Base-by-base conservation (phyloP, 1,284 basidiomycete genomes). In the Ganoderma meredithae region DNA sequence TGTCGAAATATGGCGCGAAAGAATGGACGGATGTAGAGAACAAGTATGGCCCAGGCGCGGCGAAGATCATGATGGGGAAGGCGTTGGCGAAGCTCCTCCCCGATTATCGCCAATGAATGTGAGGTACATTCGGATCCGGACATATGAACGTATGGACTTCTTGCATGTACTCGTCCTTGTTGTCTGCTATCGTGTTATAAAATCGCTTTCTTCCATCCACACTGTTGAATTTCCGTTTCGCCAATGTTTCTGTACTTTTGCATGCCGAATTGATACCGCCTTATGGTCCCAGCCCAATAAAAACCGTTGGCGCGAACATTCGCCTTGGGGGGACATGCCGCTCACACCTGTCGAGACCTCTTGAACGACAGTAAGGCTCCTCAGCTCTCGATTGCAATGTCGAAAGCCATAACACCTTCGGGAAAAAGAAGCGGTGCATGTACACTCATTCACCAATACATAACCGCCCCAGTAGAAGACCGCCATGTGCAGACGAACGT, bases 11-110 rank as follows among this genome's bases (percentile, higher is more conserved):
- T 19, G n/a, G 22, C 33, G 15, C 61, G 12, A 19, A 63, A 10
- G 64, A 60, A 1, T 71, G 68, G 70, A 52, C 40, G 17, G 19
- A 33, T 7, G 59, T 69, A 40, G 68, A 69, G 58, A 22, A 55
- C 59, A 49, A 33, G 27, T 58, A 62, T 31, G 68, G 70, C 27
- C 53, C 66, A 3, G 62, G 55, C 7, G 62, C 52, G 2, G 68
- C 64, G 31, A 66, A 69, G 66, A 44, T 64, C 9, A 53, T 49
- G 22, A 49, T 61, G 7, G 68, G 66, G 47, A 68, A 64, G 40
- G 61, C 70, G 12, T 55, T 71, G 31, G 70, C 56, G 22, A 64
- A 52, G 41, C 41, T 71, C 12, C 59, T 69, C 3, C 15, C 25
- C 17, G 5, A 39, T 43, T 8, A 41, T 15, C 15, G n/a, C n/a